phyloP scores from a whole-genome alignment of 2,329 filamentous ascomycete genomes.

The Sporothrix brunneoviolacea region DNA sequence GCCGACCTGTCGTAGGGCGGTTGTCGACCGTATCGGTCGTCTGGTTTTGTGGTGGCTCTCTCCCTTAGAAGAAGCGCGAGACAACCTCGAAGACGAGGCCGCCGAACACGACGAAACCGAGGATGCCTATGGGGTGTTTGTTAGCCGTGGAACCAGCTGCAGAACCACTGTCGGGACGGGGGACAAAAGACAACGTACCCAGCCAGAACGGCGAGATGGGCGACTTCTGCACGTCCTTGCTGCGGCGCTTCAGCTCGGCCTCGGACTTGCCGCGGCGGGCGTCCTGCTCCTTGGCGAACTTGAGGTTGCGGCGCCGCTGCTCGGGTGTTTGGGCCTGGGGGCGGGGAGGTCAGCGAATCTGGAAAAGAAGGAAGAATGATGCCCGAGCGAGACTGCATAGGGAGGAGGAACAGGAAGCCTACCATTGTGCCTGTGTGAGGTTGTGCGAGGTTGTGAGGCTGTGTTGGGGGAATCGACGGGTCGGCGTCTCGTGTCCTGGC shows the following conservation, averaged over 20 bases:
- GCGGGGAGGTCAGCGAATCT: no score
- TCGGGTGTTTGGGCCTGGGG: slow-evolving; percentile 72
- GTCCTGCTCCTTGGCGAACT: slow-evolving; percentile 69
- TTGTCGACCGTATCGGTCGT: no score
- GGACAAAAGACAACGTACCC: slow-evolving; percentile 36
- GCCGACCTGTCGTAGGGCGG: not conserved
- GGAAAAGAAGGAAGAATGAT: no score
- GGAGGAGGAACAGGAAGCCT: no score
- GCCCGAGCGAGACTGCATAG: not conserved
- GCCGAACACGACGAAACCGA: slow-evolving; percentile 56
- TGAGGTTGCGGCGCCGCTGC: slow-evolving; percentile 73
- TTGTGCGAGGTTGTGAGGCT: no score
- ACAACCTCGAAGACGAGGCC: slow-evolving; percentile 53
- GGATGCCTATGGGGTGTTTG: no score
- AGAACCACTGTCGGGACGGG: no score
- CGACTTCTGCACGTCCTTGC: slow-evolving; percentile 50
- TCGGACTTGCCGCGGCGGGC: slow-evolving; percentile 69
- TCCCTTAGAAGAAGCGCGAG: slow-evolving; percentile 39
- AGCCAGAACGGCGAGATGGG: slow-evolving; percentile 60
- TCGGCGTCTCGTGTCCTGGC: no score
- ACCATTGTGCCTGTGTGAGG: no score
- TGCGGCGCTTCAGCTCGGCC: slow-evolving; percentile 53
- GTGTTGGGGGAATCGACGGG: no score
- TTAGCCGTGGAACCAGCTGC: no score
- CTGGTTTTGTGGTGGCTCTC: not conserved